These are phyloP conservation scores for Linaria vulgaris DNA, from an alignment of 257 asterid genomes.

Conservation along the genomic window DNA sequence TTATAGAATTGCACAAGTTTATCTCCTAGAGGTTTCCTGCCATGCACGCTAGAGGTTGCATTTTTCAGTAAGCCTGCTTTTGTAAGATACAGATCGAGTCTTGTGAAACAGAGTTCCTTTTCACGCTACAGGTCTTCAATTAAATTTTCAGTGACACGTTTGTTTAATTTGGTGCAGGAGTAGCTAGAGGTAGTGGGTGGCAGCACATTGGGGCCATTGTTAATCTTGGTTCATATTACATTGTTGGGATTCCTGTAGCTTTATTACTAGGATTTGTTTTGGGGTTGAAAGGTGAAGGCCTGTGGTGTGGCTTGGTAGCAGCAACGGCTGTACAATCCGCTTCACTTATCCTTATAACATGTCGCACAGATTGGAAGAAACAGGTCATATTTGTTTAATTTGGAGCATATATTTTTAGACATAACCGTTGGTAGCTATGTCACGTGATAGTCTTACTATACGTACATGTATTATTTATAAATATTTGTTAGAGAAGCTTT, in stretches of 20 bases:
- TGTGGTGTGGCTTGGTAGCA: constrained; percentile 47
- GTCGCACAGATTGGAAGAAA: constrained; percentile 45
- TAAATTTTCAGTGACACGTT: not conserved
- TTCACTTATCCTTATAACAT: constrained; percentile 35
- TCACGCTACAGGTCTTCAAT: not conserved
- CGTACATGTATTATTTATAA: no score
- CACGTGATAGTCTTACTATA: no score
- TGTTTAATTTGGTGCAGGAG: constrained; percentile 31
- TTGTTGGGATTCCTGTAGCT: constrained; percentile 49
- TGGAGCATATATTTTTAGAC: no score
- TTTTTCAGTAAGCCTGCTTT: no score
- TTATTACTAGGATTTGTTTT: constrained; percentile 41
- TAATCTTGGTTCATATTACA: constrained; percentile 52
- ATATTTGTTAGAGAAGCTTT: not conserved
- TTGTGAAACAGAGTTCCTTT: not conserved
- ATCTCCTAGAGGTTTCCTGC: no score
- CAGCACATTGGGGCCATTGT: constrained; percentile 55
- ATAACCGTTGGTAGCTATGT: no score
- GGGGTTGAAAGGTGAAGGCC: constrained; percentile 44
- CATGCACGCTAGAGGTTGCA: no score
- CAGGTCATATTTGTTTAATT: no score
- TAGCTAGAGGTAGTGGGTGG: constrained; percentile 63
- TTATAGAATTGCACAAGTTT: no score
- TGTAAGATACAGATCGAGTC: no score
- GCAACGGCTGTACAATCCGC: constrained; percentile 43